Base-by-base conservation (phyloP, 2,329 filamentous ascomycete species). In the Penicillium sp. region DNA sequence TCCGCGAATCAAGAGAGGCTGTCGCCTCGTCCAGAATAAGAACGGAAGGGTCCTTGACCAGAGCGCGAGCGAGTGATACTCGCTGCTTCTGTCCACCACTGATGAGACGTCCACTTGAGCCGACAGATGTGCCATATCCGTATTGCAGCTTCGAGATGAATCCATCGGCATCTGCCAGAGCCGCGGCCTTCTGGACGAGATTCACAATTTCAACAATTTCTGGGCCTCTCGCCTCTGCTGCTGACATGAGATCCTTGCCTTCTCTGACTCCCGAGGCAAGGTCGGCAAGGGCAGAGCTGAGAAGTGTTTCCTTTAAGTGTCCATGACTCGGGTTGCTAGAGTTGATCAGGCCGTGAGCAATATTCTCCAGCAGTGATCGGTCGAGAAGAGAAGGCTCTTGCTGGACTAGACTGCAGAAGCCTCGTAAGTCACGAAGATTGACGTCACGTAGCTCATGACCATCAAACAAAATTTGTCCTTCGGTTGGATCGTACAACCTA, bases 11-110 rank as follows among this genome's bases (percentile, higher is more conserved):
- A 41, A 85, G 79, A 35, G 88, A 67, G 24, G 68, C 69, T 0
- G 92, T 96, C 1, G 92, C 90, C 76, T 97, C 92, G 67, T 97
- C 93, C 3, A 96, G 77, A 1, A 97, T 83, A 16, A 96, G 77
- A 3, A 96, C 79, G 27, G 82, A 81, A 0, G 92, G 92, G 9
- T 83, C 79, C 0, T 90, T 82, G 0, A 90, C 83, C 0, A 96
- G 79, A 0, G 92, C 91, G 1, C 92, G 82, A 0, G 92, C 92
- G 59, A 97, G 91, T 35, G 87, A 87, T 1, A 96, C 77, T 1
- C 92, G 83, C 72, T 96, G 93, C 0, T 88, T 85, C 72, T 97
- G 92, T 0, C 93, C 93, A 0, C 91, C 92, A 0, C 88, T 92
- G 0, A 96, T 77, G 0, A 82, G 76, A 18, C 88, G 83, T 0